These are phyloP conservation scores for Adansonia madagascariensis DNA, from an alignment of 441 rosid genomes.

Conservation along the genomic window DNA sequence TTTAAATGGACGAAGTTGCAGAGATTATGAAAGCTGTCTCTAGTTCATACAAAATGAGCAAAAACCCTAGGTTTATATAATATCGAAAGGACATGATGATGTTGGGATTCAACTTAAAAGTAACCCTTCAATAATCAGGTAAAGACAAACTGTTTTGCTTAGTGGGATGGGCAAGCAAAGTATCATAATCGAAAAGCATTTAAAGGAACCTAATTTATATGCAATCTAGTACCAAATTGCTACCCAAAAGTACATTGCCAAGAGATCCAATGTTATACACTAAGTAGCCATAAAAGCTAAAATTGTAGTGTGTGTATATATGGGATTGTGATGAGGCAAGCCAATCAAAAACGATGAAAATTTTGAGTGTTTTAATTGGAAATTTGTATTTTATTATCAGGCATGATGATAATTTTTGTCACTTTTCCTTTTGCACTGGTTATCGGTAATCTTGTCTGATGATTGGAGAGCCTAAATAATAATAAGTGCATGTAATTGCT, in stretches of 20 bases:
- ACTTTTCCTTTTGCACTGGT: slow-evolving; percentile 14
- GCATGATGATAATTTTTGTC: background rate
- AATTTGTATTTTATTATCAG: background rate
- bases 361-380: background rate
- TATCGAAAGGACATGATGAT: slow-evolving; percentile 12
- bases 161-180: slow-evolving; percentile 25
- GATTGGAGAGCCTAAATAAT: background rate
- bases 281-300: slow-evolving; percentile 12
- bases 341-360: slow-evolving; percentile 1
- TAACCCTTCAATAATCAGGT: background rate
- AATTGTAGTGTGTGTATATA: background rate
- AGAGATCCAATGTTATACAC: background rate
- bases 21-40: slow-evolving; percentile 23
- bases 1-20: slow-evolving; percentile 5
- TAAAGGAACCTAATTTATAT: background rate
- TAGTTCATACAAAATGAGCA: slow-evolving; percentile 13
- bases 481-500: too few relatives aligned
- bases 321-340: slow-evolving; percentile 31
- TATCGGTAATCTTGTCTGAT: background rate
- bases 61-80: slow-evolving; percentile 28
- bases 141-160: background rate
- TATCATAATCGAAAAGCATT: background rate
- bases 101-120: slow-evolving; percentile 7
- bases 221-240: slow-evolving; percentile 25
- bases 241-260: slow-evolving; percentile 2